Base-by-base conservation (phyloP, 2,329 filamentous ascomycete genomes). In the Fusarium sp. region DNA sequence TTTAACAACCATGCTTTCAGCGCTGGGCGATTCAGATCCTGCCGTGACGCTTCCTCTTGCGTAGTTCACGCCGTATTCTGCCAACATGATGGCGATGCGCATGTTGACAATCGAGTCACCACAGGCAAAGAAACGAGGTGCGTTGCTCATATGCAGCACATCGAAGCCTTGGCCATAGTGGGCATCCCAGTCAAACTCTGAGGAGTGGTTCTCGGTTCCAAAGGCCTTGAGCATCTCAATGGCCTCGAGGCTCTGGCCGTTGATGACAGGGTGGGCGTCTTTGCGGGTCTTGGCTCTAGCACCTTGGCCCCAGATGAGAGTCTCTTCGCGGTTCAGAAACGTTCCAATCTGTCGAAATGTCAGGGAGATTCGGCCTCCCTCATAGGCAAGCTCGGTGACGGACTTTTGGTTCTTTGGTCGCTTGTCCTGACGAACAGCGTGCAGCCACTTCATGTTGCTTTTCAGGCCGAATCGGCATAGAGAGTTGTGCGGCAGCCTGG, bases 261-360 rank as follows among this genome's bases (percentile, higher is more conserved):
- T 92, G 51, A 92, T 75, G 10, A 96, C 87, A 0, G 78, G 68
- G 1, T 78, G 77, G 0, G 93, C 92, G 1, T 79, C 76, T 0
- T 80, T 80, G 21, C 80, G 80, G 0, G 78, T 80, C 77, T 97
- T 96, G 7, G 79, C 79, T 1, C 84, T 86, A 1, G 93, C 94
- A 3, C 95, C 95, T 75, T 97, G 93, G 13, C 95, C 95, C 94
- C 93, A 98, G 50, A 99, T 96, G 3, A 77, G 77, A 27, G 79
- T 79, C 35, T 84, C 81, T n/a, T 85, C 80, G 4, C 80, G 78
- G 66, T 89, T 81, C 39, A 97, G 76, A 71, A 92, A 98, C 0
- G 95, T 99, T 2, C 88, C 92, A 63, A 99, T 97, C 21, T 86
- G 82, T 39, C 95, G 84, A 73, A 99, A 98, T 0, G 95, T 99